Evolutionary conservation across 345 rosid species (phyloP).

Genomic region (Eutrema japonicum): DNA sequence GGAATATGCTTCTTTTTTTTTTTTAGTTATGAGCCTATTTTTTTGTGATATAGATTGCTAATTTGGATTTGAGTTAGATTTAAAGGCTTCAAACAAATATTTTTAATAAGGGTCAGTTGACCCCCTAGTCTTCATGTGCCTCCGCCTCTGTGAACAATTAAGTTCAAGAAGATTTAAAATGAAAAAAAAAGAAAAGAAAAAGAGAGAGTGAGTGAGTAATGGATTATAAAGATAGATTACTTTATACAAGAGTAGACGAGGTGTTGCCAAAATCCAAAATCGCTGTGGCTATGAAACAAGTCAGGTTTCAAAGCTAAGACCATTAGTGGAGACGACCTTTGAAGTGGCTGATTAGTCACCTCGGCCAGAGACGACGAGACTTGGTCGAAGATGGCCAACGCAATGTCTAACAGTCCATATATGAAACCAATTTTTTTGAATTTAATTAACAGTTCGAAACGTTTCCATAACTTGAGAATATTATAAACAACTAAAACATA

Average conservation of each 20-base stretch:
- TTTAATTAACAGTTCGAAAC: too few relatives aligned
- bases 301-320: conserved; percentile 26
- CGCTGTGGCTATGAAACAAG: conserved; percentile 11
- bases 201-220: too few relatives aligned
- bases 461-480: too few relatives aligned
- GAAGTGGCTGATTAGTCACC: not conserved
- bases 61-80: too few relatives aligned
- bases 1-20: too few relatives aligned
- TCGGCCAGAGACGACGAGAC: not conserved
- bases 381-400: not conserved
- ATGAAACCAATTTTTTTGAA: not conserved
- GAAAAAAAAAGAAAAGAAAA: not conserved
- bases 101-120: too few relatives aligned
- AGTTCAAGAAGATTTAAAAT: not conserved
- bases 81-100: too few relatives aligned
- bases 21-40: too few relatives aligned
- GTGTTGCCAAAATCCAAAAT: not conserved
- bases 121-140: too few relatives aligned
- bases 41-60: too few relatives aligned
- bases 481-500: too few relatives aligned
- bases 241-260: conserved; percentile 13
- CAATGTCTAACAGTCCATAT: conserved; percentile 22
- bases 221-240: not conserved
- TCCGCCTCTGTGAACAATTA: too few relatives aligned
- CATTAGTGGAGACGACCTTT: not conserved